Evolutionary conservation across 148 eudicot genomes (phyloP).

Genomic region (Drosera capensis): DNA sequence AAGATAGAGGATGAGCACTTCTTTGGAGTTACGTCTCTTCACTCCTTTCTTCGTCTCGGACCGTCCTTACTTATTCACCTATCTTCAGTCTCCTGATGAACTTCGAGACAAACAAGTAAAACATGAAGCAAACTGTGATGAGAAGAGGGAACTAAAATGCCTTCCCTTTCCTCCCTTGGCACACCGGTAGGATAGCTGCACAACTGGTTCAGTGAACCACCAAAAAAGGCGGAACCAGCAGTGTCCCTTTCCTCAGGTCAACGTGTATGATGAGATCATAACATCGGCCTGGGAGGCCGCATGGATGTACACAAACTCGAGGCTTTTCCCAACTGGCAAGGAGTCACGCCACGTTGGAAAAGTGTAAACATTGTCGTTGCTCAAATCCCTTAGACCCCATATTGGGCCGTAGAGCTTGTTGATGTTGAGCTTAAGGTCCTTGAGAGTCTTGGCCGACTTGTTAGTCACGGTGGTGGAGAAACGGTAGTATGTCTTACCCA

Average conservation of each 20-base stretch:
- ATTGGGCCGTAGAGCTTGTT: constrained; percentile 75
- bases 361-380: constrained; percentile 33
- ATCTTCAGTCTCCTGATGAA: constrained; percentile 17
- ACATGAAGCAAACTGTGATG: constrained; percentile 7
- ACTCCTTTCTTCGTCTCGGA: constrained; percentile 78
- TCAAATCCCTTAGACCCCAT: constrained; percentile 63
- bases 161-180: constrained; percentile 5
- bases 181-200: constrained; percentile 40
- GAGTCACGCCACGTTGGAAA: constrained; percentile 68
- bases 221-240: constrained; percentile 10
- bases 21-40: constrained; percentile 50
- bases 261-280: constrained; percentile 51
- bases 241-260: constrained; percentile 17
- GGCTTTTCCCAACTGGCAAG: constrained; percentile 61
- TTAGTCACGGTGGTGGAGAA: constrained; percentile 63
- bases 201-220: constrained; percentile 24
- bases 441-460: constrained; percentile 56
- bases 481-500: constrained; percentile 69
- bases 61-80: constrained; percentile 33
- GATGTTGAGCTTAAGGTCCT: constrained; percentile 41
- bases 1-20: constrained; percentile 98
- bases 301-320: constrained; percentile 83
- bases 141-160: constrained; percentile 7
- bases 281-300: constrained; percentile 50
- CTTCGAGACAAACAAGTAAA: constrained; percentile 16